Base-by-base conservation (phyloP, 768 basidiomycete species). In the Termitomyces sp. region DNA sequence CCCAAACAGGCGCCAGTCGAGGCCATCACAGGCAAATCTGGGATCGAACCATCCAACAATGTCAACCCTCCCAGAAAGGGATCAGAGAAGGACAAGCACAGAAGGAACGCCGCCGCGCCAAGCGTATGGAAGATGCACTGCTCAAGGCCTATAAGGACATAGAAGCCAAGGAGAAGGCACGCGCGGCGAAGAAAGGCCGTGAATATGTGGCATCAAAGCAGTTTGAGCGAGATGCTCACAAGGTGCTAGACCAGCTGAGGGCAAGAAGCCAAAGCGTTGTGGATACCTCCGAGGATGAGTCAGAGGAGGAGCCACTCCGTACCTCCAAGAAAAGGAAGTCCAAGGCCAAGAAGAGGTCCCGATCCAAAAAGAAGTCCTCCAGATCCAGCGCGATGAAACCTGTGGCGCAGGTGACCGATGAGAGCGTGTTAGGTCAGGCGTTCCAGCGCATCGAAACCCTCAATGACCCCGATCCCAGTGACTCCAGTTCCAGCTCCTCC, bases 211-310 rank as follows among this genome's bases (percentile, higher is more conserved):
- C 25, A 2, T 25, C 25, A 0, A 2, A 11, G 0, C 16, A 44
- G 9, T 44, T n/a, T 5, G 7, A n/a, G 3, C 6, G 27, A 3
- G 16, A 23, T 3, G n/a, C 42, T 1, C 7, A 10, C 15, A 7
- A 25, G 6, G 2, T 43, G 1, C 6, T 27, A 3, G 11, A 27
- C 0, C 7, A 3, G 2, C n/a, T 43, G 0, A 15, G 3, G 0
- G 15, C 2, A 29, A 29, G 29, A 29, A 29, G 3, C 7, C 3
- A 12, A 3, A 5, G 16, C 7, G n/a, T n/a, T n/a, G n/a, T n/a
- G n/a, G n/a, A n/a, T n/a, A n/a, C n/a, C n/a, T 43, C 15, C 3
- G 16, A n/a, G 0, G 42, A 25, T 1, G 11, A 42, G 2, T n/a
- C n/a, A n/a, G 10, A 13, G 3, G 13, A 12, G 4, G 11, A 11